Conservation (phyloP, 495 filamentous ascomycete species). For the Neurospora pannonica region DNA sequence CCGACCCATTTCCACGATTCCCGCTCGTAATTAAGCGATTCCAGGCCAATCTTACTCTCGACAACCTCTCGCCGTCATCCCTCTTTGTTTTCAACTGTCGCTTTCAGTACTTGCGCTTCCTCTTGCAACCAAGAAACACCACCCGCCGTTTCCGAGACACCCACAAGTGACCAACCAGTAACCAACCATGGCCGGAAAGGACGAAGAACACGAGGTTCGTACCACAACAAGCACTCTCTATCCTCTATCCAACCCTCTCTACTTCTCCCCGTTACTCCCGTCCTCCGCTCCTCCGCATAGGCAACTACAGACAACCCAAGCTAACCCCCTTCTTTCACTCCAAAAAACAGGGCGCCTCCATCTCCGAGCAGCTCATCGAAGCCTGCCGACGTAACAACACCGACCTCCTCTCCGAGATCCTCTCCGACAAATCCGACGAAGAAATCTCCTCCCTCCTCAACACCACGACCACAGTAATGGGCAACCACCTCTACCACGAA, state of each 20-base stretch:
- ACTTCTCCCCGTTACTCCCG: neutral
- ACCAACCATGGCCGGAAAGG: slow-evolving; percentile 31
- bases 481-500: slow-evolving; percentile 81
- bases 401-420: slow-evolving; percentile 58
- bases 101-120: neutral
- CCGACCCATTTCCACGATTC: neutral
- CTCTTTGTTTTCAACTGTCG: neutral
- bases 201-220: slow-evolving; percentile 35
- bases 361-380: slow-evolving; percentile 79
- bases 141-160: neutral
- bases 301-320: neutral
- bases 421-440: slow-evolving; percentile 33
- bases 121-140: neutral
- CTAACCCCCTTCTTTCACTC: neutral
- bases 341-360: slow-evolving; percentile 64
- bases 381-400: slow-evolving; percentile 88
- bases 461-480: slow-evolving; percentile 69
- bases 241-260: neutral
- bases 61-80: neutral
- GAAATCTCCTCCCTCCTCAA: slow-evolving; percentile 68
- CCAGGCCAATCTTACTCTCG: neutral
- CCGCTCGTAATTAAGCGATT: neutral
- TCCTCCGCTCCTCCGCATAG: neutral
- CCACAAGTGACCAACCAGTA: slow-evolving; percentile 12
- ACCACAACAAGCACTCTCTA: neutral